A percentile compares a stretch with the other conserved stretches of the same genome.
Evolutionary conservation across 305 asterid genomes (phyloP).

Genomic region (Nicotiana rustica): DNA sequence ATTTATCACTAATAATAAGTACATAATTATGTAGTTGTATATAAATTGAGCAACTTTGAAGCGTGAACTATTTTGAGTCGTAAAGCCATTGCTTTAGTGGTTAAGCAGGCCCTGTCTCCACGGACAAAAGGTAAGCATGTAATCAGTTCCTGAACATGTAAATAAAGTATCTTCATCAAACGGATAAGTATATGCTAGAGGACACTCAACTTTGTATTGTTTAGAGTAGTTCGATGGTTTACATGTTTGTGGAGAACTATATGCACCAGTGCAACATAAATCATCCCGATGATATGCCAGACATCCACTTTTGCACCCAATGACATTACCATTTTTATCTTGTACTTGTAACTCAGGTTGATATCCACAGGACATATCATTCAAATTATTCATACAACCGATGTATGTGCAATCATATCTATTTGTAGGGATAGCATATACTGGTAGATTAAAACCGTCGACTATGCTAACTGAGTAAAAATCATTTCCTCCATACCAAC

Average conservation of each 20-base stretch:
- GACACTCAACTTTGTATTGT: too few relatives aligned
- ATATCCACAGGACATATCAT: slow-evolving; percentile 42
- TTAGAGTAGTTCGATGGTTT: slow-evolving; percentile 46
- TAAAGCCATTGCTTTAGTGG: too few relatives aligned
- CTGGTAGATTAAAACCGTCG: slow-evolving; percentile 64
- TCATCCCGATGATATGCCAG: slow-evolving; percentile 46
- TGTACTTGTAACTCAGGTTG: slow-evolving; percentile 42
- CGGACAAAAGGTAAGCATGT: too few relatives aligned
- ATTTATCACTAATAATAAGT: too few relatives aligned
- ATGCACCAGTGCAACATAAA: slow-evolving; percentile 58
- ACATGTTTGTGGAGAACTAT: slow-evolving; percentile 45
- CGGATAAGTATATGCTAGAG: too few relatives aligned
- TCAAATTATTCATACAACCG: slow-evolving; percentile 45
- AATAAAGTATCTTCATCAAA: too few relatives aligned
- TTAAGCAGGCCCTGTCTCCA: too few relatives aligned
- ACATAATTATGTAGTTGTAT: too few relatives aligned
- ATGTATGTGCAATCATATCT: slow-evolving; percentile 32
- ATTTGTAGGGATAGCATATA: slow-evolving; percentile 36
- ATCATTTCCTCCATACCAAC: slow-evolving; percentile 38
- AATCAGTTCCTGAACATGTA: too few relatives aligned
- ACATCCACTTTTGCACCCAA: slow-evolving; percentile 66
- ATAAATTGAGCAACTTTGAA: too few relatives aligned
- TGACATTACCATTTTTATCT: slow-evolving; percentile 35
- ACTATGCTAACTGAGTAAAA: slow-evolving; percentile 61
- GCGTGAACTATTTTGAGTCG: too few relatives aligned